phyloP scores from a whole-genome alignment of 1,284 basidiomycete genomes.

The Austropuccinia psidii region DNA sequence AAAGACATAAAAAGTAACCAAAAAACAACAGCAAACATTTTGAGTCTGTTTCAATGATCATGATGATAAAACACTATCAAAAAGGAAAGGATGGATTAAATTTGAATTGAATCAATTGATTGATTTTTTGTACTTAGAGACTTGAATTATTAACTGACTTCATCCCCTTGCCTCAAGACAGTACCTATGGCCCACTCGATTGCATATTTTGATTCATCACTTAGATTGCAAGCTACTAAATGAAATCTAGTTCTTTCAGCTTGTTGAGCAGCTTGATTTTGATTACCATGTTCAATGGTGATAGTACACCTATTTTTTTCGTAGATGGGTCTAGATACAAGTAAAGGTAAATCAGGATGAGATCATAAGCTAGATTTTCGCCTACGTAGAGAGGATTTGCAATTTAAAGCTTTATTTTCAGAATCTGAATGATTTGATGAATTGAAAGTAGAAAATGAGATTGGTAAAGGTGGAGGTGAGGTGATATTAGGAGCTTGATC shows the following conservation, averaged over 20 bases:
- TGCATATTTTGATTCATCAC: constrained; percentile 32
- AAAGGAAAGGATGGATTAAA: background rate
- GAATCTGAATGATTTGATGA: too few relatives aligned
- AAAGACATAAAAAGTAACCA: background rate
- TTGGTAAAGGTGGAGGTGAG: constrained; percentile 11
- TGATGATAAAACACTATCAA: constrained; percentile 25
- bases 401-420: background rate
- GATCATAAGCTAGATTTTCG: background rate
- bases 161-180: constrained; percentile 32
- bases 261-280: background rate
- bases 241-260: constrained; percentile 17
- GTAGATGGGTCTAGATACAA: constrained; percentile 31
- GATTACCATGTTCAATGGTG: constrained; percentile 31
- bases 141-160: background rate
- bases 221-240: constrained; percentile 32
- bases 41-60: constrained; percentile 33
- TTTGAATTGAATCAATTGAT: background rate
- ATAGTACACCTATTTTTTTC: constrained; percentile 29
- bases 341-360: constrained; percentile 2
- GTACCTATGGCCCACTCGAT: constrained; percentile 37
- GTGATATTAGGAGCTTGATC: constrained; percentile 30
- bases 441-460: constrained; percentile 4
- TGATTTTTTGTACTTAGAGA: background rate
- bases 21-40: background rate
- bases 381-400: background rate